Base-by-base conservation (phyloP, 2,329 filamentous ascomycete species). In the Neospermospora avenae region DNA sequence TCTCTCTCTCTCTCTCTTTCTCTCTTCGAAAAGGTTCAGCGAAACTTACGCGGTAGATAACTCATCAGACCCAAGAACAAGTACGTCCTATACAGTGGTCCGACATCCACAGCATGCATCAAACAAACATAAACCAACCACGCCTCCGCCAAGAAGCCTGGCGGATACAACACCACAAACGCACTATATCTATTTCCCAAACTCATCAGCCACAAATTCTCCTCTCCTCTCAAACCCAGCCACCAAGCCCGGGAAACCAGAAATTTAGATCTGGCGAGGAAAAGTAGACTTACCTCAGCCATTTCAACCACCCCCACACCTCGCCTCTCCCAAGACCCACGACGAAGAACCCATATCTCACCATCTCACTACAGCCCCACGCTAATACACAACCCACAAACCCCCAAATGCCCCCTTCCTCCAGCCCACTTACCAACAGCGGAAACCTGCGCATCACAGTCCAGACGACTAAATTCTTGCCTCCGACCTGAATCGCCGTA, bases 151-250 rank as follows among this genome's bases (percentile, higher is more conserved):
- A 51, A 37, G 4, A 51, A 35, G 3, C 46, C 46, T 14, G 46
- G 46, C n/a, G 46, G 46, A 37, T 51, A 51, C 8, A 51, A 51
- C 46, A 37, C 46, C 10, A 51, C 46, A 51, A 51, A 51, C 28
- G 46, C 46, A 51, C 46, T 51, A 22, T 51, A 51, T 37, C 46
- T 51, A 51, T 8, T 10, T 10, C 28, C 6, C 28, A 20, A 11
- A 42, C 2, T 8, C 3, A 42, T 42, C n/a, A 42, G 39, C 11
- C 5, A n/a, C n/a, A n/a, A n/a, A n/a, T n/a, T n/a, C n/a, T n/a
- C 11, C 5, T 42, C 28, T 4, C 35, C 8, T 14, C 11, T 18
- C 11, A n/a, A 10, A 4, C n/a, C 2, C 4, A 18, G 16, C n/a
- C 18, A 22, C n/a, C 16, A n/a, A 13, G 35, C 35, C n/a, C 16